phyloP scores from a whole-genome alignment of 1,284 basidiomycete species.

The Ceratobasidium sp. region DNA sequence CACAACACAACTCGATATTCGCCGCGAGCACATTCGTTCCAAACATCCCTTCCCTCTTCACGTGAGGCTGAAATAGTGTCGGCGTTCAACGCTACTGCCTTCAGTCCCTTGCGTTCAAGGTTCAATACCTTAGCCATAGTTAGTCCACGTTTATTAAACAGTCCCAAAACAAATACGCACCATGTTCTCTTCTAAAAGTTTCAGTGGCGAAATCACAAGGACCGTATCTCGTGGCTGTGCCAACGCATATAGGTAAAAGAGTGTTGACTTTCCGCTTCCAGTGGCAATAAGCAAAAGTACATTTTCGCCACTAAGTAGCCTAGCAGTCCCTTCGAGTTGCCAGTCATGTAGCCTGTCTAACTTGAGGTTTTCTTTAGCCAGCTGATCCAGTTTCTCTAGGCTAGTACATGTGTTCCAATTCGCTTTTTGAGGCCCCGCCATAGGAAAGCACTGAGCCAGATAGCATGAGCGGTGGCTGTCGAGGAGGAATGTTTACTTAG shows the following conservation, averaged over 20 bases:
- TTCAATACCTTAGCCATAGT: background rate
- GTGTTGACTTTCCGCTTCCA: background rate
- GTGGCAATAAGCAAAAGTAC: too few species aligned
- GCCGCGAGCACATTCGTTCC: background rate
- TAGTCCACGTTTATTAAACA: background rate
- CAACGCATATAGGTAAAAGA: slow-evolving; percentile 18
- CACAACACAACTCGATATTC: background rate
- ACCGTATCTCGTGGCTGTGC: background rate
- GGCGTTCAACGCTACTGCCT: background rate
- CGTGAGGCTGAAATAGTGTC: background rate
- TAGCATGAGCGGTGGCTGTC: too few species aligned
- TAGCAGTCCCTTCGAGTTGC: too few species aligned
- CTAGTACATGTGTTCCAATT: too few species aligned
- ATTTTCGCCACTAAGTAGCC: too few species aligned
- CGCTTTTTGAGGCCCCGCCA: too few species aligned
- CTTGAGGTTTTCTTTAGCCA: too few species aligned
- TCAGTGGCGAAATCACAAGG: slow-evolving; percentile 4
- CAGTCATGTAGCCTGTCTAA: too few species aligned
- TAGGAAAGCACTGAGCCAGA: too few species aligned
- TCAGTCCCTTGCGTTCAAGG: background rate
- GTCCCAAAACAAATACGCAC: background rate
- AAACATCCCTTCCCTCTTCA: slow-evolving; percentile 7
- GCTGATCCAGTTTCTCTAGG: too few species aligned
- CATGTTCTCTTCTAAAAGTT: slow-evolving; percentile 22
- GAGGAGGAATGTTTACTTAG: too few species aligned